Percentiles rank a stretch among this genome's conserved stretches.
phyloP scores from a whole-genome alignment of 768 basidiomycete genomes.

The Trametes cingulata region DNA sequence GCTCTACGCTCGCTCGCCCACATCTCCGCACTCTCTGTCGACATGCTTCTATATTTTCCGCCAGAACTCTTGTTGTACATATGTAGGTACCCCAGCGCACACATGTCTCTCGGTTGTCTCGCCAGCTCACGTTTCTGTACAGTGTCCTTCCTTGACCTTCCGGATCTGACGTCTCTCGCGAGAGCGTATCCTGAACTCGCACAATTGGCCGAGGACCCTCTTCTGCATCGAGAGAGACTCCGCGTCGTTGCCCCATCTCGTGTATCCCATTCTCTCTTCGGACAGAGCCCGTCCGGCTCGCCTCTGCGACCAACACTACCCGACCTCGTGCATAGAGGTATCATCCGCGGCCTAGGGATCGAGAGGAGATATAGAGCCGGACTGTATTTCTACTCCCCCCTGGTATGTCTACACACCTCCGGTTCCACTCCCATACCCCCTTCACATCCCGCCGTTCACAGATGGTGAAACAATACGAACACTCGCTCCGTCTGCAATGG shows the following conservation, averaged over 20 bases:
- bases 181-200: conserved; percentile 49
- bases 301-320: conserved; percentile 62
- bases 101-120: not conserved
- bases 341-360: conserved; percentile 67
- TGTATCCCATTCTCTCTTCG: conserved; percentile 65
- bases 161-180: conserved; percentile 60
- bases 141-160: conserved; percentile 76
- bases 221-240: conserved; percentile 62
- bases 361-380: conserved; percentile 69
- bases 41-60: conserved; percentile 41
- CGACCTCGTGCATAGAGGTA: conserved; percentile 68
- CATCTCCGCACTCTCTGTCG: not conserved
- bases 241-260: conserved; percentile 67
- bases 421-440: not conserved
- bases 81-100: conserved; percentile 39
- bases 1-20: not conserved
- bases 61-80: conserved; percentile 62
- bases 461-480: conserved; percentile 72
- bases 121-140: not conserved
- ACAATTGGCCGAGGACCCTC: conserved; percentile 57
- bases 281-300: conserved; percentile 52
- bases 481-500: conserved; percentile 52
- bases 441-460: conserved; percentile 27
- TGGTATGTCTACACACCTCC: conserved; percentile 41
- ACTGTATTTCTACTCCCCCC: conserved; percentile 60